Evolutionary conservation across 140 eudicot species (phyloP).

Genomic region (Stevia rebaudiana): DNA sequence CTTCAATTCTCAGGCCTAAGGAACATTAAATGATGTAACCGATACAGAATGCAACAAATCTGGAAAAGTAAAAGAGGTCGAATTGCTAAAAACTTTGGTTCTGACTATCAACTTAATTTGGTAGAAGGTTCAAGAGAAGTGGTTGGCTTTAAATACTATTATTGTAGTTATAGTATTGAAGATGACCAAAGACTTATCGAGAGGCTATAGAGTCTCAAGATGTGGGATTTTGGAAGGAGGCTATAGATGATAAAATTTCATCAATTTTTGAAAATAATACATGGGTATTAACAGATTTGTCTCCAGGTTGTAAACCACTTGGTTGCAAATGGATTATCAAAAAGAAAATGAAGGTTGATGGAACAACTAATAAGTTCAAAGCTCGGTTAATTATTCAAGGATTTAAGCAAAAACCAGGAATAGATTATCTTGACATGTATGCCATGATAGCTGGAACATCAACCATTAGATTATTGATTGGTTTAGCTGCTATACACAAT

Average conservation of each 20-base stretch:
- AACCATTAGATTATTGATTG: not conserved
- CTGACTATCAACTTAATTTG: not conserved
- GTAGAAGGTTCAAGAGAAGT: not conserved
- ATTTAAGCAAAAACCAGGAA: not conserved
- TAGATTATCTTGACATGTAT: not conserved
- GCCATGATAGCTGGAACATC: not conserved
- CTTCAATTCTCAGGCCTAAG: too few species aligned
- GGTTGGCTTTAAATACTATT: not conserved
- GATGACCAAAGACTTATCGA: not conserved
- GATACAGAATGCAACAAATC: too few species aligned
- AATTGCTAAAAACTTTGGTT: not conserved
- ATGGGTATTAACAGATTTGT: not conserved
- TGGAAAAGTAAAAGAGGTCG: too few species aligned
- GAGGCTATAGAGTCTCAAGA: not conserved
- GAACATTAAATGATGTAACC: too few species aligned
- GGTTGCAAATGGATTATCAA: not conserved
- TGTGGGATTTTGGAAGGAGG: not conserved
- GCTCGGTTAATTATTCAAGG: not conserved
- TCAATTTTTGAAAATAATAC: not conserved
- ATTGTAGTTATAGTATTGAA: not conserved
- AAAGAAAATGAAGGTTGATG: too few species aligned
- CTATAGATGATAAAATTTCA: not conserved
- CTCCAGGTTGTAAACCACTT: not conserved
- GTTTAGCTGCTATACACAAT: not conserved
- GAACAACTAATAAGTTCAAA: not conserved